These are phyloP conservation scores for Lasiosphaeria ovina DNA, from an alignment of 495 filamentous ascomycete species.

Conservation along the genomic window DNA sequence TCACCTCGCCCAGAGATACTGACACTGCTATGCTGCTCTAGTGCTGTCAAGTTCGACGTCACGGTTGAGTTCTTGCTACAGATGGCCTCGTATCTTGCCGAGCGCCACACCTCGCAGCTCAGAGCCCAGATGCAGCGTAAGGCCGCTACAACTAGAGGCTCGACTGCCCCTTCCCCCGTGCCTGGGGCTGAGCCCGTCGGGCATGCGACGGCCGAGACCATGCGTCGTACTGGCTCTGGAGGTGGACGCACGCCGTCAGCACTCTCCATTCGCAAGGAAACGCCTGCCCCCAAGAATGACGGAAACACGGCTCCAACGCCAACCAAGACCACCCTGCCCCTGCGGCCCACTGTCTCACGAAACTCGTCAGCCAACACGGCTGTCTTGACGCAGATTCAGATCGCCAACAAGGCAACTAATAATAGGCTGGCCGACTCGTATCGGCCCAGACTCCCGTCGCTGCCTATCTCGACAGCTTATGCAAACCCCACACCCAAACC, in stretches of 20 bases:
- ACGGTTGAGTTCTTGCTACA: conserved; percentile 86
- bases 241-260: conserved; percentile 62
- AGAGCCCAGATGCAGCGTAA: conserved; percentile 80
- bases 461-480: conserved; percentile 26
- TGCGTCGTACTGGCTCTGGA: conserved; percentile 57
- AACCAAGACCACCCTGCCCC: conserved; percentile 27
- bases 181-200: conserved; percentile 49
- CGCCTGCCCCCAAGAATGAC: conserved; percentile 51
- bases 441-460: conserved; percentile 32
- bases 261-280: conserved; percentile 64
- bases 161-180: conserved; percentile 50
- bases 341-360: conserved; percentile 47
- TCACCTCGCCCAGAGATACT: conserved; percentile 5
- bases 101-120: conserved; percentile 84
- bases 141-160: conserved; percentile 50
- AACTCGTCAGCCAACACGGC: conserved; percentile 60
- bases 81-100: conserved; percentile 92
- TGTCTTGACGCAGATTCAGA: conserved; percentile 39
- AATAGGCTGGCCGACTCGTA: conserved; percentile 20
- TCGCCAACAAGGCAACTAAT: conserved; percentile 9
- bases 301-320: conserved; percentile 36
- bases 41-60: conserved; percentile 56
- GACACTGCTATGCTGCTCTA: conserved; percentile 27
- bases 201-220: conserved; percentile 50
- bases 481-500: conserved; percentile 7